These are phyloP conservation scores for Phialophora verrucosa DNA, from an alignment of 2,329 filamentous ascomycete species.

Conservation along the genomic window DNA sequence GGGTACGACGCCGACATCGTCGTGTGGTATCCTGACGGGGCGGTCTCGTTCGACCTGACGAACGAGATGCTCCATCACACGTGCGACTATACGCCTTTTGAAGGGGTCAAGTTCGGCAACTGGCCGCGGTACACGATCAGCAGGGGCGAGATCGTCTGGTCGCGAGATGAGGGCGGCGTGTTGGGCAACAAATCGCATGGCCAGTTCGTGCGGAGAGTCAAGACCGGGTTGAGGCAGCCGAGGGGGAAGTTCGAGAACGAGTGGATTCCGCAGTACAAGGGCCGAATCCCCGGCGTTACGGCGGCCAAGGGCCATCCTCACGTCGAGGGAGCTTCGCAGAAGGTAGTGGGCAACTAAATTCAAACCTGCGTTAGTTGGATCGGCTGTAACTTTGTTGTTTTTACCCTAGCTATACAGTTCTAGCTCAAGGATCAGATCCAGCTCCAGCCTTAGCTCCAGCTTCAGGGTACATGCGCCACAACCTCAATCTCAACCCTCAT, in stretches of 20 bases:
- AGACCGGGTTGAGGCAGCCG: conserved; percentile 15
- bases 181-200: conserved; percentile 9
- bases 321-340: not conserved
- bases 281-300: conserved; percentile 2
- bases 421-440: too few relatives aligned
- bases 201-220: conserved; percentile 3
- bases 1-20: conserved; percentile 52
- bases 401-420: not conserved
- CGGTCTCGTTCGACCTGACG: conserved; percentile 26
- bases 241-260: conserved; percentile 17
- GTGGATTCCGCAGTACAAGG: conserved; percentile 22
- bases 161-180: conserved; percentile 16
- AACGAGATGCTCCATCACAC: conserved; percentile 46
- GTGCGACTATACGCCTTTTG: conserved; percentile 46
- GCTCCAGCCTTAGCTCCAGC: not conserved
- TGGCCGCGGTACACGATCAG: conserved; percentile 46
- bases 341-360: not conserved
- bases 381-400: not conserved
- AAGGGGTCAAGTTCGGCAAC: conserved; percentile 42
- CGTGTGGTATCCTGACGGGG: conserved; percentile 47
- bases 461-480: conserved; percentile 49
- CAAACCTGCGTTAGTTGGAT: too few relatives aligned
- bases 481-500: conserved; percentile 68
- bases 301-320: not conserved
- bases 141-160: conserved; percentile 43